Percentiles rank a stretch among this genome's conserved stretches.
Conservation (phyloP, 495 filamentous ascomycete genomes). For the Aspergillus haitiensis region DNA sequence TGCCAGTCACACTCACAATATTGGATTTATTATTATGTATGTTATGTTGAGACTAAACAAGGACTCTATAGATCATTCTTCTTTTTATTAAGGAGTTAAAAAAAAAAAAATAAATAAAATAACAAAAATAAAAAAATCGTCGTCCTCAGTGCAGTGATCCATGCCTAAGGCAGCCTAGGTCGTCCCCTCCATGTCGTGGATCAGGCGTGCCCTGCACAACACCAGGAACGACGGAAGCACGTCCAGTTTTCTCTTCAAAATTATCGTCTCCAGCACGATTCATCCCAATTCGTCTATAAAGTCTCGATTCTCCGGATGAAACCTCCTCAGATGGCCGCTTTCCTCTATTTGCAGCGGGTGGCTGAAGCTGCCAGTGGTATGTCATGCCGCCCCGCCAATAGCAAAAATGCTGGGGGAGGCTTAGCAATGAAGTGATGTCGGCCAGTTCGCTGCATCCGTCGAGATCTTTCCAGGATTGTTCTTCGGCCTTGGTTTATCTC, state of each 20-base stretch:
- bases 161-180: slow-evolving; percentile 16
- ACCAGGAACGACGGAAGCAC: too few species aligned
- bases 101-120: too few species aligned
- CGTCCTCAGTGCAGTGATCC: too few species aligned
- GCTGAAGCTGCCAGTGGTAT: slow-evolving; percentile 2
- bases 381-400: slow-evolving; percentile 2
- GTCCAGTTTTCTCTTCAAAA: too few species aligned
- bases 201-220: too few species aligned
- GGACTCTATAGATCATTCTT: too few species aligned
- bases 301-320: not conserved
- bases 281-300: too few species aligned
- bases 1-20: not conserved
- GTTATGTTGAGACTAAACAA: too few species aligned
- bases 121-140: too few species aligned
- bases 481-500: not conserved
- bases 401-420: slow-evolving; percentile 1
- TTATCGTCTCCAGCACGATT: too few species aligned
- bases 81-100: too few species aligned
- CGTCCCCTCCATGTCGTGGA: not conserved
- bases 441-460: not conserved
- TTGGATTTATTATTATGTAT: too few species aligned
- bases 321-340: not conserved
- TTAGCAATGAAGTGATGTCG: not conserved
- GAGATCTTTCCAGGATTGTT: slow-evolving; percentile 1
- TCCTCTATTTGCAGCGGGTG: not conserved